Conservation (phyloP, 768 basidiomycete genomes). For the Trametes coccinea region DNA sequence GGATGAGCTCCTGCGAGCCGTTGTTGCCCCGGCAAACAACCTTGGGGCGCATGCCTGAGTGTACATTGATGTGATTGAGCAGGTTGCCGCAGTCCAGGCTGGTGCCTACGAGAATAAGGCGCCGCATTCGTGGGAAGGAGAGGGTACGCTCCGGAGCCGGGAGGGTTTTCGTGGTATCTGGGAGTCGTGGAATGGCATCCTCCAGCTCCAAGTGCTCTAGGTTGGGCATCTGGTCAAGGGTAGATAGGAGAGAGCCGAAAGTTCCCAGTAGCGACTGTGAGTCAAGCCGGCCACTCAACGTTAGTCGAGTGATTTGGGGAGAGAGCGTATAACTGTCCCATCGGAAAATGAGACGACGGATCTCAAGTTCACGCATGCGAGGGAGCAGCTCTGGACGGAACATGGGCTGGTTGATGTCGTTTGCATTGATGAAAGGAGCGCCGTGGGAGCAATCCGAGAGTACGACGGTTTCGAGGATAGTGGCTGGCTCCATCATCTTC, state of each 20-base stretch:
- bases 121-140: neutral
- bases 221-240: neutral
- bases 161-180: neutral
- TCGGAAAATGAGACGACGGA: neutral
- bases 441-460: neutral
- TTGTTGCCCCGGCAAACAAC: neutral
- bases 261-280: slow-evolving; percentile 1
- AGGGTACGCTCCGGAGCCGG: neutral
- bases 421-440: neutral
- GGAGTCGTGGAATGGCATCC: slow-evolving; percentile 4
- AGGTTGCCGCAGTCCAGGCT: slow-evolving; percentile 7
- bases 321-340: slow-evolving; percentile 2
- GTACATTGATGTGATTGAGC: neutral
- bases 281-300: neutral
- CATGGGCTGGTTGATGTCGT: neutral
- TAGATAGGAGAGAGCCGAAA: neutral
- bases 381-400: neutral
- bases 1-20: neutral
- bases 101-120: neutral
- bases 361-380: slow-evolving; percentile 5
- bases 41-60: neutral
- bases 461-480: neutral
- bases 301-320: slow-evolving; percentile 1
- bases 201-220: neutral
- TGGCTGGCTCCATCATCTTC: neutral